Percentiles rank a stretch among this genome's conserved stretches.
Evolutionary conservation across 108 stramenopile species (phyloP).

Genomic region (Schizochytrium sp.): DNA sequence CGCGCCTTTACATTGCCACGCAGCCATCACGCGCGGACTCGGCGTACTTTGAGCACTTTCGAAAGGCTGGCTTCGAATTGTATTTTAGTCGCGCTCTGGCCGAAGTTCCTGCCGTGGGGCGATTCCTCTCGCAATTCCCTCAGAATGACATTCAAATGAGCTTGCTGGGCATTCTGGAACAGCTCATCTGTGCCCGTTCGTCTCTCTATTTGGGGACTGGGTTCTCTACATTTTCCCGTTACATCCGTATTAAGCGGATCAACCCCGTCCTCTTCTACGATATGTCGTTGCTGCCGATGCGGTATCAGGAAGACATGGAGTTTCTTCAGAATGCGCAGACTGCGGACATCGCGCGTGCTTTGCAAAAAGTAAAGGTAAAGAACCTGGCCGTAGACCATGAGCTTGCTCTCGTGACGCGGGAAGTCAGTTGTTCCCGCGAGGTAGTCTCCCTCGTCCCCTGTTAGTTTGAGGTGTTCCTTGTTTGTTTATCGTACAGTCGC

Average conservation of each 20-base stretch:
- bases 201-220: background rate
- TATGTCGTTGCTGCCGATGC: background rate
- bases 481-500: too few species aligned
- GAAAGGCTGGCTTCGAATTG: background rate
- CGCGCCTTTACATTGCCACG: background rate
- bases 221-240: background rate
- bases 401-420: background rate
- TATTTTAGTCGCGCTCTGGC: background rate
- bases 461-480: background rate
- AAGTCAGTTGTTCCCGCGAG: background rate
- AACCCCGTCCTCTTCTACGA: background rate
- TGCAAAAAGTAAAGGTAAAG: background rate
- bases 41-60: background rate
- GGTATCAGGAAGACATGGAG: background rate
- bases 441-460: background rate
- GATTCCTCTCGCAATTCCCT: background rate
- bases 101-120: background rate
- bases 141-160: background rate
- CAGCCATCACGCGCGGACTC: background rate
- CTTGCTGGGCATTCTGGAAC: background rate
- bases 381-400: background rate
- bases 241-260: background rate
- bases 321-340: background rate
- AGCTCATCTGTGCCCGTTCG: background rate
- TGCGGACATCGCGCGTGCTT: background rate